Conservation (phyloP, 2,329 filamentous ascomycete species). For the Acarospora socialis region DNA sequence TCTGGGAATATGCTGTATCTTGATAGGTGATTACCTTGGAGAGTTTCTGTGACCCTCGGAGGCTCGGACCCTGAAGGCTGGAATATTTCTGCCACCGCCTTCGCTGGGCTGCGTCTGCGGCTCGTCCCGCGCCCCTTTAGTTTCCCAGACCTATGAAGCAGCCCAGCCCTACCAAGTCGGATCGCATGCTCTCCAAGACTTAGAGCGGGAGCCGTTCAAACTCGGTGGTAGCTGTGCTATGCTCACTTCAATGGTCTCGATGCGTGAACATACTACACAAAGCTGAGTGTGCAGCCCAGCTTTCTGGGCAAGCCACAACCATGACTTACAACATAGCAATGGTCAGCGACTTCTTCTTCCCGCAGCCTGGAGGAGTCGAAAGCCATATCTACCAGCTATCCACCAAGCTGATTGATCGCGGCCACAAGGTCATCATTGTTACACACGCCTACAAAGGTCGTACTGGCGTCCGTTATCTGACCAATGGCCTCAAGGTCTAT, state of each 20-base stretch:
- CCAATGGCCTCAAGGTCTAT: constrained; percentile 96
- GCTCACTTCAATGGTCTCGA: no score
- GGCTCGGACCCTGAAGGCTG: neutral
- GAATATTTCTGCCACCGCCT: constrained; percentile 2
- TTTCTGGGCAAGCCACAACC: no score
- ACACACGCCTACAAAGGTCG: constrained; percentile 89
- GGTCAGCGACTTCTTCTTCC: constrained; percentile 99
- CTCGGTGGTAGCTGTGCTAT: no score
- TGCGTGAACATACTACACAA: no score
- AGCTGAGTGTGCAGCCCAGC: constrained; percentile 21
- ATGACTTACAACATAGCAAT: constrained; percentile 70
- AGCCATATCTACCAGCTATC: constrained; percentile 98
- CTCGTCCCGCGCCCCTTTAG: constrained; percentile 4
- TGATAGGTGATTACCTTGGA: neutral
- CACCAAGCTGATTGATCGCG: constrained; percentile 88
- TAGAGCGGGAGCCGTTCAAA: no score
- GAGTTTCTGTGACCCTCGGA: no score
- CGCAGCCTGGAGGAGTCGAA: constrained; percentile 89
- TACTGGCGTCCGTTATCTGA: constrained; percentile 85
- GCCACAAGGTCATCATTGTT: constrained; percentile 95
- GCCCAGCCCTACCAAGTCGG: no score
- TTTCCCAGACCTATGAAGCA: constrained; percentile 8
- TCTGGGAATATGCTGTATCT: no score
- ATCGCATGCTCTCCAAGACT: no score
- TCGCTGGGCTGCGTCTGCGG: no score